Evolutionary conservation across 2,329 filamentous ascomycete genomes (phyloP), one percentile per base, ranked within the genome.

Genomic region (Harringtonia lauricola): DNA sequence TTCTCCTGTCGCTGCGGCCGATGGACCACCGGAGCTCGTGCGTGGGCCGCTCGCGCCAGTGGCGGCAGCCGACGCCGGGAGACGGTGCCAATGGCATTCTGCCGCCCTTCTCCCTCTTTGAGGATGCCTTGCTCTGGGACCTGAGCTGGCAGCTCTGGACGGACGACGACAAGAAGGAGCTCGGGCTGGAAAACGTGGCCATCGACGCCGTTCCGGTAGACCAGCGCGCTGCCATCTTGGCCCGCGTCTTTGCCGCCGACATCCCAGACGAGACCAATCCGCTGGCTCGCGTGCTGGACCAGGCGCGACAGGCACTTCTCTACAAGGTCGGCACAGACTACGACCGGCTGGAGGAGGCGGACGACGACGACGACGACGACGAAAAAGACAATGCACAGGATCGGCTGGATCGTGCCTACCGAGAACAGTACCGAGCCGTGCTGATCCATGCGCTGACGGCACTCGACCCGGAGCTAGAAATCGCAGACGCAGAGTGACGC

Each of bases 1-100:
- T 71, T 46, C 62, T 78, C 47, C 65, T 79, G 44, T 75, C 74
- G 7, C 57, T 74, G 13, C 64, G 67, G 8, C 68, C 74, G 1
- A 58, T 76, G 34, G 50, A 52, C 14, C 58, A 76, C 45, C 55
- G 61, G 0, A 70, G 68, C 51, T 76, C 73, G 0, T 52, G 71
- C 12, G 63, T 71, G 3, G 71, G 64, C 4, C 59, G 62, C 7
- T 58, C 63, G 1, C 64, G 65, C 42, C 61, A 67, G 41, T 50
- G 54, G 4, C 21, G 38, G 10, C 42, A 50, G 56, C n/a, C n/a
- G 46, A 54, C 39, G 38, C 0, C 54, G 13, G 5, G 34, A n/a
- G 24, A 35, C 17, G 19, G 39, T 15, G n/a, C 6, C 21, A 12
- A 4, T 2, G 17, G 3, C 14, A 28, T 39, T 3, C 19, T 21